These are phyloP conservation scores for Scedosporium apiospermum DNA, from an alignment of 2,329 filamentous ascomycete genomes.

Conservation along the genomic window DNA sequence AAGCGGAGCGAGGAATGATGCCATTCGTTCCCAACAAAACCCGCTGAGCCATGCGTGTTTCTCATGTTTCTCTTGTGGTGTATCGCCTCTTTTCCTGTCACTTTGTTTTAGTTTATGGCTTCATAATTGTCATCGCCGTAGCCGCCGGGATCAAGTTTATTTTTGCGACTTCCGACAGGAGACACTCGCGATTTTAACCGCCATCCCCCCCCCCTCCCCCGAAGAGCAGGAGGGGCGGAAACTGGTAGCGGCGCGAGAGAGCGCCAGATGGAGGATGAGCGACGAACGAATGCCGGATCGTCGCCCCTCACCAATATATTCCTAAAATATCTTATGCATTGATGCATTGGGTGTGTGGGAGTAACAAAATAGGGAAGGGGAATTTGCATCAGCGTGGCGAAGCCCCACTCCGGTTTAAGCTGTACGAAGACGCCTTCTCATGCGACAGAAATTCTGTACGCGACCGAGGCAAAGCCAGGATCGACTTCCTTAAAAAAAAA, in stretches of 20 bases:
- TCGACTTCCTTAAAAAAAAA: too few relatives aligned
- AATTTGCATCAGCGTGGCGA: too few relatives aligned
- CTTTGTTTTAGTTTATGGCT: neutral
- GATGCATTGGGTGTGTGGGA: neutral
- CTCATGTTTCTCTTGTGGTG: neutral
- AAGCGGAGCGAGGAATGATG: neutral
- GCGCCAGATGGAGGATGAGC: neutral
- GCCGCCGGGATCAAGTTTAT: neutral
- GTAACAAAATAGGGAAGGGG: neutral
- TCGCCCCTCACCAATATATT: neutral
- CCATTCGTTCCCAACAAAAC: neutral
- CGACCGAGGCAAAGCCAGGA: too few relatives aligned
- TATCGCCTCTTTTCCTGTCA: neutral
- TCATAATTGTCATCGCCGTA: neutral
- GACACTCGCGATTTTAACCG: neutral
- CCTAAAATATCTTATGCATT: neutral
- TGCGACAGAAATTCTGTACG: too few relatives aligned
- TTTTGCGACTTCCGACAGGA: neutral
- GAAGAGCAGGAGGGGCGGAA: neutral
- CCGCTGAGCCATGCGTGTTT: too few relatives aligned
- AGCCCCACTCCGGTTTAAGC: too few relatives aligned
- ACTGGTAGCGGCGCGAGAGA: neutral
- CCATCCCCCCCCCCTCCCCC: neutral
- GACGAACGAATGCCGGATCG: neutral
- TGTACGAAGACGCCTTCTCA: too few relatives aligned